Conservation (phyloP, 345 rosid species). For the Firmiana major region DNA sequence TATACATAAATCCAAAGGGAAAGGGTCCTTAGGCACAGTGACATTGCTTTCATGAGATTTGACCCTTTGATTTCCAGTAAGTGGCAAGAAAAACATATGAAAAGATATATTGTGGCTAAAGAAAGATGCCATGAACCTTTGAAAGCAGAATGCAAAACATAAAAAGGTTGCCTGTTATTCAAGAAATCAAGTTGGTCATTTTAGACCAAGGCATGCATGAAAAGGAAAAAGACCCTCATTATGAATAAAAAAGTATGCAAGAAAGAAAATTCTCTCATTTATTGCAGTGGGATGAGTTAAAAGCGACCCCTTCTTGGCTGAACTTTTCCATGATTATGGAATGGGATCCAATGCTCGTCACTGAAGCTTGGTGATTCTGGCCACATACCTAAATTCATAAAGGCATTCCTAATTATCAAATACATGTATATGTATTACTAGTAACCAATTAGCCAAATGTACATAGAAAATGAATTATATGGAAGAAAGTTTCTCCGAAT, state of each 20-base stretch:
- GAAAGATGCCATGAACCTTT: not conserved
- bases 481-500: too few relatives aligned
- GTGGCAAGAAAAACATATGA: not conserved
- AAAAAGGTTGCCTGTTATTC: not conserved
- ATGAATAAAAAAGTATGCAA: not conserved
- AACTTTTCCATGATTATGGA: slow-evolving; percentile 87
- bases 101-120: not conserved
- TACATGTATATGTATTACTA: too few relatives aligned
- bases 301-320: slow-evolving; percentile 64
- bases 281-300: slow-evolving; percentile 71
- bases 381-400: slow-evolving; percentile 62
- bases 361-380: slow-evolving; percentile 82
- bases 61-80: not conserved
- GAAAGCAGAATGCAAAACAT: not conserved
- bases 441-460: too few relatives aligned
- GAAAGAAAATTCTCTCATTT: slow-evolving; percentile 31
- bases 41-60: not conserved
- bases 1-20: not conserved
- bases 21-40: not conserved
- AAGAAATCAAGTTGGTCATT: not conserved
- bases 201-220: not conserved
- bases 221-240: too few relatives aligned
- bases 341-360: slow-evolving; percentile 76
- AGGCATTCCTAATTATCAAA: too few relatives aligned
- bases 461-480: not conserved